Conservation (phyloP, 148 eudicot genomes). For the Dysphania ambrosioides region DNA sequence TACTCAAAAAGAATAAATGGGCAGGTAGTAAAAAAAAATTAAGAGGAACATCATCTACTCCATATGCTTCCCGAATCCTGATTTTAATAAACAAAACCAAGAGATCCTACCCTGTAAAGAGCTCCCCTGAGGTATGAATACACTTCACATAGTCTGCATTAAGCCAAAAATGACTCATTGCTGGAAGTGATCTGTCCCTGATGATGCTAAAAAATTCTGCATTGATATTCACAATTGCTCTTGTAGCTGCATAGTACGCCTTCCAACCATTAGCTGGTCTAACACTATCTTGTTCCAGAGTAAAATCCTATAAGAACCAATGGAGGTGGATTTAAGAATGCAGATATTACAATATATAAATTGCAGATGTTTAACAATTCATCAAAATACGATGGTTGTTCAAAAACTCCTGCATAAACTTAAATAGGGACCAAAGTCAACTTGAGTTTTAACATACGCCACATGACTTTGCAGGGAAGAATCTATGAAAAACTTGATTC, state of each 20-base stretch:
- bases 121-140: conserved; percentile 74
- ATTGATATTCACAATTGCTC: conserved; percentile 78
- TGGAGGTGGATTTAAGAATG: conserved; percentile 6
- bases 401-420: neutral
- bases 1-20: too few species aligned
- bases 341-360: conserved; percentile 1
- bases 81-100: conserved; percentile 5
- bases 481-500: too few species aligned
- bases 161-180: conserved; percentile 90
- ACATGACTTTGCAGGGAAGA: too few species aligned
- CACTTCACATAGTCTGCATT: conserved; percentile 95
- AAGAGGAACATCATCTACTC: too few species aligned
- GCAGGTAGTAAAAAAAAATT: too few species aligned
- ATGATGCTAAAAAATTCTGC: conserved; percentile 74
- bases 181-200: conserved; percentile 70
- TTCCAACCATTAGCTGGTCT: conserved; percentile 92
- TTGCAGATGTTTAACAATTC: neutral
- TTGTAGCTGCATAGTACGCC: conserved; percentile 97
- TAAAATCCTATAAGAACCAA: conserved; percentile 68
- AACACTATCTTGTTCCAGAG: conserved; percentile 72
- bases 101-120: conserved; percentile 65
- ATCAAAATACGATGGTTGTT: neutral
- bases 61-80: too few species aligned
- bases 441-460: too few species aligned
- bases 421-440: too few species aligned